Percentiles rank a stretch among this genome's conserved stretches.
These are phyloP conservation scores for Obba rivulosa DNA, from an alignment of 768 basidiomycete genomes.

Conservation along the genomic window DNA sequence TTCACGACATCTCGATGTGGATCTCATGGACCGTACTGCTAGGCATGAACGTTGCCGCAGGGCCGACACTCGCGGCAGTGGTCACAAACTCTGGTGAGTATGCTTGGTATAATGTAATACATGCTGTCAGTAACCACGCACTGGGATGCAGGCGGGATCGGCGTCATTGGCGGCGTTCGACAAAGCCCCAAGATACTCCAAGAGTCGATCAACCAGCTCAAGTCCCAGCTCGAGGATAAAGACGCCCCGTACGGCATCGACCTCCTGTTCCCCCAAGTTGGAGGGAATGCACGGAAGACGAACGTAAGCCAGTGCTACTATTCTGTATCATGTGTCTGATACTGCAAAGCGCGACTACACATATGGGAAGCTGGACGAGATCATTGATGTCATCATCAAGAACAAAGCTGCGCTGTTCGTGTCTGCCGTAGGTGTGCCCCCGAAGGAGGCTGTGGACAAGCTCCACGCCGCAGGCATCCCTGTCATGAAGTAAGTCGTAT, in stretches of 20 bases:
- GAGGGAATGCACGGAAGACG: slow-evolving; percentile 79
- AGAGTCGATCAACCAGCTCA: slow-evolving; percentile 65
- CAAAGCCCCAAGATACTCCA: slow-evolving; percentile 70
- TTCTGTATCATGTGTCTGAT: not conserved
- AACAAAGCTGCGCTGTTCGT: slow-evolving; percentile 75
- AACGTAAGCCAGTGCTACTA: slow-evolving; percentile 38
- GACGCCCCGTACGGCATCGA: slow-evolving; percentile 80
- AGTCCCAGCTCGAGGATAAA: slow-evolving; percentile 68
- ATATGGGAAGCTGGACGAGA: slow-evolving; percentile 65
- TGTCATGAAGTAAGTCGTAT: slow-evolving; percentile 71
- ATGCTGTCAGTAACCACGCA: not conserved
- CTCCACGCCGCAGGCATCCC: slow-evolving; percentile 73
- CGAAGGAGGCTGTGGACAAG: slow-evolving; percentile 76
- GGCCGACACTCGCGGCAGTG: slow-evolving; percentile 77
- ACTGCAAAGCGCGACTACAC: slow-evolving; percentile 62
- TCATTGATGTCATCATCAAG: slow-evolving; percentile 75
- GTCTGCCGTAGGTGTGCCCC: slow-evolving; percentile 80
- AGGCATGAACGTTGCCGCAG: slow-evolving; percentile 85
- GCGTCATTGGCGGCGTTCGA: slow-evolving; percentile 81
- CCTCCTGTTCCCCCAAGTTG: slow-evolving; percentile 76
- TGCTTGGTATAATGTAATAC: not conserved
- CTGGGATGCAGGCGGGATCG: slow-evolving; percentile 56
- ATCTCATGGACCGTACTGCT: no score
- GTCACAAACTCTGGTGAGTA: slow-evolving; percentile 80
- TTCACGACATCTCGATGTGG: no score